Conservation (phyloP, 2,329 filamentous ascomycete genomes). For the Alternaria viburni region DNA sequence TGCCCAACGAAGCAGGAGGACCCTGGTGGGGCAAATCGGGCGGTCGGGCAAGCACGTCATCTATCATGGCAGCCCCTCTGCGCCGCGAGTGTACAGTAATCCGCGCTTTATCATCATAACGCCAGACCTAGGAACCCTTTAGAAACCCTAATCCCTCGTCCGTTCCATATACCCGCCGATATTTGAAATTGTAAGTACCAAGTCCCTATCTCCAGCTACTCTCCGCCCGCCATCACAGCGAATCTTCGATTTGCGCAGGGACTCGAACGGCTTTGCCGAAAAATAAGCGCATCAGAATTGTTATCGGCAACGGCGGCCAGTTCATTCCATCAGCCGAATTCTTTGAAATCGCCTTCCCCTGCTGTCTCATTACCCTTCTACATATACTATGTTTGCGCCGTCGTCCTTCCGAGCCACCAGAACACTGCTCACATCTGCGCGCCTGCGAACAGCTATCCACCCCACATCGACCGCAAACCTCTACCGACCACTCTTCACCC, state of each 20-base stretch:
- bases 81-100: slow-evolving; percentile 21
- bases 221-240: slow-evolving; percentile 8
- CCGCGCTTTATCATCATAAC: slow-evolving; percentile 33
- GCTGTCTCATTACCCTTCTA: slow-evolving; percentile 29
- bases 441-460: slow-evolving; percentile 42
- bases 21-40: slow-evolving; percentile 21
- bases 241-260: slow-evolving; percentile 28
- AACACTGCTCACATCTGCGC: slow-evolving; percentile 53
- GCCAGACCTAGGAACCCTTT: slow-evolving; percentile 11
- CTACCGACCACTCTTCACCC: slow-evolving; percentile 44
- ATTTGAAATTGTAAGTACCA: slow-evolving; percentile 35
- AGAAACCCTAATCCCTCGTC: slow-evolving; percentile 10
- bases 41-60: slow-evolving; percentile 33
- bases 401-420: slow-evolving; percentile 44
- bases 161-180: slow-evolving; percentile 22
- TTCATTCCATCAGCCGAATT: slow-evolving; percentile 40
- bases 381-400: slow-evolving; percentile 50
- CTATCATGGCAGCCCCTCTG: slow-evolving; percentile 20
- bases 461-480: slow-evolving; percentile 36
- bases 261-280: slow-evolving; percentile 39
- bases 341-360: slow-evolving; percentile 43
- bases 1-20: slow-evolving; percentile 15
- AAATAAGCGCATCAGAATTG: slow-evolving; percentile 35
- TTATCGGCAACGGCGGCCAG: slow-evolving; percentile 41
- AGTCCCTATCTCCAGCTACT: background rate